Conservation (phyloP, 257 asterid genomes). For the Scutellaria minor region DNA sequence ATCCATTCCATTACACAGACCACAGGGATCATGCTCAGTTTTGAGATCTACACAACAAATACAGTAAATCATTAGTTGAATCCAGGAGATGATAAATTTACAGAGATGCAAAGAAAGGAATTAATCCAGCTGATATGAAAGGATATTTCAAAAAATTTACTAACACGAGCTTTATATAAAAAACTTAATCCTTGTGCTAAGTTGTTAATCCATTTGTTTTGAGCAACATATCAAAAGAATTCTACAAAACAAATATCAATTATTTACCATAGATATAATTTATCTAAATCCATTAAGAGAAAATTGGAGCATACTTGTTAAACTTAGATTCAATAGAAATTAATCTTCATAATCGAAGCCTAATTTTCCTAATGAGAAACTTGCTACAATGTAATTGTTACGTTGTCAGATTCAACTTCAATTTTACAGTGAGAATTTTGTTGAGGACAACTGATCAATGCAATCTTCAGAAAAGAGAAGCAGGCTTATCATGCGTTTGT, state of each 20-base stretch:
- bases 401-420: too few relatives aligned
- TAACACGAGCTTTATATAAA: neutral
- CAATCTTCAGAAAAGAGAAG: too few relatives aligned
- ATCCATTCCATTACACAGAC: constrained; percentile 97
- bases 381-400: too few relatives aligned
- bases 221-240: neutral
- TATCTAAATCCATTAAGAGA: too few relatives aligned
- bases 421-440: too few relatives aligned
- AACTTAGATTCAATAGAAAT: too few relatives aligned
- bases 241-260: neutral
- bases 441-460: too few relatives aligned
- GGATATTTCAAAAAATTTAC: neutral
- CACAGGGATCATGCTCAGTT: constrained; percentile 98
- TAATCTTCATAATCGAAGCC: too few relatives aligned
- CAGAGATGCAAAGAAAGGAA: constrained; percentile 19
- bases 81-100: constrained; percentile 25
- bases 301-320: too few relatives aligned
- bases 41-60: constrained; percentile 72
- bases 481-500: too few relatives aligned
- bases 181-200: constrained; percentile 1
- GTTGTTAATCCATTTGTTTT: neutral
- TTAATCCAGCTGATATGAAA: neutral
- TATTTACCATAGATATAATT: neutral
- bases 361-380: too few relatives aligned
- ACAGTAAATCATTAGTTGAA: constrained; percentile 34